Percentiles rank a stretch among this genome's conserved stretches.
phyloP scores from a whole-genome alignment of 1,139 yeast species.

The Yamadazyma trypodendri region DNA sequence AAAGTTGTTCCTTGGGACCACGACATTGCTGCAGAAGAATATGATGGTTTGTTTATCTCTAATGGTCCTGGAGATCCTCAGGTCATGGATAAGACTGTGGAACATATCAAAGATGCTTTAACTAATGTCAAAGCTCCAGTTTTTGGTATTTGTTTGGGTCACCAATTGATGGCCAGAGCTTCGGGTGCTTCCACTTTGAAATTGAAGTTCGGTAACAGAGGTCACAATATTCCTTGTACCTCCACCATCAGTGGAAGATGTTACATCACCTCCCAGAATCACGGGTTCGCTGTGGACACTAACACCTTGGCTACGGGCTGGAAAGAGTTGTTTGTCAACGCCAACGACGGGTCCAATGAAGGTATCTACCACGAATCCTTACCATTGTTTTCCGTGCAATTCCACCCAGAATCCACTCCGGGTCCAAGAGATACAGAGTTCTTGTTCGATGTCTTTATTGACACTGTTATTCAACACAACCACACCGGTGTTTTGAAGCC shows the following conservation, averaged over 20 bases:
- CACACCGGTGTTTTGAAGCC: slow-evolving; percentile 59
- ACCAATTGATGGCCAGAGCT: slow-evolving; percentile 94
- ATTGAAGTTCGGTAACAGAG: slow-evolving; percentile 98
- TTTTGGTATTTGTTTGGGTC: slow-evolving; percentile 98
- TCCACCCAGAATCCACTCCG: slow-evolving; percentile 99
- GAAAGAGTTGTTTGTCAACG: slow-evolving; percentile 93
- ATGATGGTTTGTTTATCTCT: slow-evolving; percentile 93
- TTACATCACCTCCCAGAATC: slow-evolving; percentile 98
- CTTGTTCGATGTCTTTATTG: slow-evolving; percentile 88
- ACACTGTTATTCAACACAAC: slow-evolving; percentile 68
- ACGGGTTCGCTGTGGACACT: slow-evolving; percentile 95
- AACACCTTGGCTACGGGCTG: slow-evolving; percentile 72
- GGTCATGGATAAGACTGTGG: slow-evolving; percentile 66
- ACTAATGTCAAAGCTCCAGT: slow-evolving; percentile 69
- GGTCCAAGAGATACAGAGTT: slow-evolving; percentile 99
- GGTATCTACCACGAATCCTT: slow-evolving; percentile 89
- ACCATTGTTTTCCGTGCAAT: slow-evolving; percentile 98
- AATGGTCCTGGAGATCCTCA: slow-evolving; percentile 99
- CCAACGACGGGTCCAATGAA: slow-evolving; percentile 97
- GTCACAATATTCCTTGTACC: slow-evolving; percentile 98
- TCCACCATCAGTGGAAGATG: slow-evolving; percentile 92
- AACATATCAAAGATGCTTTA: slow-evolving; percentile 56
- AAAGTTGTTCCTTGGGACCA: slow-evolving; percentile 96
- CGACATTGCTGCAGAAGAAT: slow-evolving; percentile 71
- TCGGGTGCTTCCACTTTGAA: slow-evolving; percentile 90